Conservation (phyloP, 192 early-diverging fungal genomes). For the Obelidium mucronatum region DNA sequence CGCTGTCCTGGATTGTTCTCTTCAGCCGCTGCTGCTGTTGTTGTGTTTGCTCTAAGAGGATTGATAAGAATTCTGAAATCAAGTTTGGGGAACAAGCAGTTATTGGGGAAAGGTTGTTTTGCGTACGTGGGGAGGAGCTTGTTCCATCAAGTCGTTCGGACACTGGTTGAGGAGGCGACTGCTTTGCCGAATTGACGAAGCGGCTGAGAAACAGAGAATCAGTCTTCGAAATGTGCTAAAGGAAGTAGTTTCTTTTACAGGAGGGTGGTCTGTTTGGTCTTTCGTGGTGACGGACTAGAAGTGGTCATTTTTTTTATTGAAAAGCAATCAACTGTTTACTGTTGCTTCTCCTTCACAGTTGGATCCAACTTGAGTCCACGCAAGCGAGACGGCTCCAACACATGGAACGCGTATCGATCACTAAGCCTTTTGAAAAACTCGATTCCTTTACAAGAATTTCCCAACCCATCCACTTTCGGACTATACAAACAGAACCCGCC, state of each 20-base stretch:
- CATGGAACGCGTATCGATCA: conserved; percentile 33
- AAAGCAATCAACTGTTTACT: background rate
- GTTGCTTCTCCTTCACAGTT: background rate
- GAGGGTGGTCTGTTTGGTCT: background rate
- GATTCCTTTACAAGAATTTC: conserved; percentile 26
- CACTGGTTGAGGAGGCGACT: background rate
- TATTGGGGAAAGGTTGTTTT: no score
- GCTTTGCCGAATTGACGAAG: background rate
- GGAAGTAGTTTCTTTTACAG: background rate
- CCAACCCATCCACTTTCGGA: conserved; percentile 37
- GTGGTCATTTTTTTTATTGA: background rate
- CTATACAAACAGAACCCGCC: conserved; percentile 35
- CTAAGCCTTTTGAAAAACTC: conserved; percentile 39
- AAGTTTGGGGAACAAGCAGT: background rate
- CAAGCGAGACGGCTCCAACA: conserved; percentile 28
- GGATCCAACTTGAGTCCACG: conserved; percentile 17
- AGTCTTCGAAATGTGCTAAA: background rate
- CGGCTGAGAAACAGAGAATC: background rate
- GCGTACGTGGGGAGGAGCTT: no score
- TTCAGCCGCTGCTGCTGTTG: no score
- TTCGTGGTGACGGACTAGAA: background rate
- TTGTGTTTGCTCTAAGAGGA: background rate
- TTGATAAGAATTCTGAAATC: background rate
- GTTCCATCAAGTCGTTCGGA: background rate
- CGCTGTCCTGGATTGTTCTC: no score